Evolutionary conservation across 2,329 filamentous ascomycete species (phyloP).

Genomic region (Rutstroemia sp.): DNA sequence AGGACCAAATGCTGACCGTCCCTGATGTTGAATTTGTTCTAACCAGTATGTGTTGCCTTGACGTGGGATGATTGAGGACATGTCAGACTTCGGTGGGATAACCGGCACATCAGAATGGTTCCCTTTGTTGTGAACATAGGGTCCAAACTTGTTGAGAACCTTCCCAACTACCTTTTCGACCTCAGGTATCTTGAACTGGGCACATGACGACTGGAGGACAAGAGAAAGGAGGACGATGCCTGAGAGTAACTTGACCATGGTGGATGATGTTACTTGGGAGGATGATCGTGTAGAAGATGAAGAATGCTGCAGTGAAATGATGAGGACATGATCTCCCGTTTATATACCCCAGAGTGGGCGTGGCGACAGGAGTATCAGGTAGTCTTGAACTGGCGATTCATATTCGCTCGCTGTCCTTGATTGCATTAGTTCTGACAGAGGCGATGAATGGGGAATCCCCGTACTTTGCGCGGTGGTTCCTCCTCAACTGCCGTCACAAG

Average conservation of each 20-base stretch:
- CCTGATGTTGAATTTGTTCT: slow-evolving; percentile 19
- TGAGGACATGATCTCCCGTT: neutral
- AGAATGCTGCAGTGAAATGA: neutral
- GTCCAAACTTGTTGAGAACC: slow-evolving; percentile 4
- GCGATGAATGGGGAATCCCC: neutral
- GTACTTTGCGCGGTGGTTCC: neutral
- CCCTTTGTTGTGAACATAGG: slow-evolving; percentile 6
- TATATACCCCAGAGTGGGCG: neutral
- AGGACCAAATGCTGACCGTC: slow-evolving; percentile 14
- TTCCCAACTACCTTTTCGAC: slow-evolving; percentile 4
- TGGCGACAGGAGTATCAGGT: too few species aligned
- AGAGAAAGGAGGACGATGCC: neutral
- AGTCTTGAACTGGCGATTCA: too few species aligned
- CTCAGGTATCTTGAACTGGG: slow-evolving; percentile 6
- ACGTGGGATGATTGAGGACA: slow-evolving; percentile 1
- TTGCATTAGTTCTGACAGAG: too few species aligned
- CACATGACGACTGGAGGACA: slow-evolving; percentile 6
- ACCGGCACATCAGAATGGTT: neutral
- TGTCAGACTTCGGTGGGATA: slow-evolving; percentile 3
- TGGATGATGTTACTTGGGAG: neutral
- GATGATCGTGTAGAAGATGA: neutral
- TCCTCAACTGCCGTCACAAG: slow-evolving; percentile 1
- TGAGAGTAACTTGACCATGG: slow-evolving; percentile 1
- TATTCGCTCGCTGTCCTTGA: too few species aligned
- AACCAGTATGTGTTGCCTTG: slow-evolving; percentile 17